Percentiles rank a stretch among this genome's conserved stretches.
Conservation (phyloP, 176 grass and related monocot genomes). For the Eremochloa ophiuroides region DNA sequence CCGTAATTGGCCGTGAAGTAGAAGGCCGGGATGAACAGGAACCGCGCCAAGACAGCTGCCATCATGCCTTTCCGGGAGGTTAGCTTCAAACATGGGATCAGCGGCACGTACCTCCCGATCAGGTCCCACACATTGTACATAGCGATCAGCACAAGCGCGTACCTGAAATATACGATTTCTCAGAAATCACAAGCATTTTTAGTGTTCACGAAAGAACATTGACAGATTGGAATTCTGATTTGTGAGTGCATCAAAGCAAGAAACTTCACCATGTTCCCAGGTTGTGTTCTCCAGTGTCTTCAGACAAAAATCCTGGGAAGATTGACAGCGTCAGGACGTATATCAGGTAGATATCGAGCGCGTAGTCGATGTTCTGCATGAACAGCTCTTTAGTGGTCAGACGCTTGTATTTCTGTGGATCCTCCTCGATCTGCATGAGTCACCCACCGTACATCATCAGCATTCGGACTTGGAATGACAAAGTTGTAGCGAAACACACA, state of each 20-base stretch:
- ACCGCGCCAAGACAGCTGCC: constrained; percentile 34
- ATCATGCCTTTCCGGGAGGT: constrained; percentile 42
- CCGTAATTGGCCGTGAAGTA: constrained; percentile 84
- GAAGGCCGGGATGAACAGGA: constrained; percentile 71
- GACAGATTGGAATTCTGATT: background rate
- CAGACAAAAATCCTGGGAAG: constrained; percentile 90
- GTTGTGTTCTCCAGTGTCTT: constrained; percentile 85
- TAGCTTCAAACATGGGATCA: constrained; percentile 49
- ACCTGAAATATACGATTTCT: constrained; percentile 38
- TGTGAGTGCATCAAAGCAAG: background rate
- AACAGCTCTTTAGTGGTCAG: constrained; percentile 70
- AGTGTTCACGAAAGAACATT: background rate
- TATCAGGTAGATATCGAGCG: constrained; percentile 59
- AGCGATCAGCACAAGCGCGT: constrained; percentile 52
- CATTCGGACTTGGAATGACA: background rate
- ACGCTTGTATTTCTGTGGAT: constrained; percentile 57
- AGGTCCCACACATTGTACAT: constrained; percentile 74
- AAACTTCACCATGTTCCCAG: constrained; percentile 53
- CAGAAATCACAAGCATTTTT: constrained; percentile 7
- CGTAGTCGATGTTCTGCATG: constrained; percentile 72
- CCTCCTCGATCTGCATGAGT: constrained; percentile 58
- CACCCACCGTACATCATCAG: background rate
- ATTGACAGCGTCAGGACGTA: constrained; percentile 88
- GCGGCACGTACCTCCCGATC: constrained; percentile 64
- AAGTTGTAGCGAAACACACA: background rate